Percentiles rank a stretch among this genome's conserved stretches.
Conservation (phyloP, 805 yeast genomes). For the Starmerella bombi region DNA sequence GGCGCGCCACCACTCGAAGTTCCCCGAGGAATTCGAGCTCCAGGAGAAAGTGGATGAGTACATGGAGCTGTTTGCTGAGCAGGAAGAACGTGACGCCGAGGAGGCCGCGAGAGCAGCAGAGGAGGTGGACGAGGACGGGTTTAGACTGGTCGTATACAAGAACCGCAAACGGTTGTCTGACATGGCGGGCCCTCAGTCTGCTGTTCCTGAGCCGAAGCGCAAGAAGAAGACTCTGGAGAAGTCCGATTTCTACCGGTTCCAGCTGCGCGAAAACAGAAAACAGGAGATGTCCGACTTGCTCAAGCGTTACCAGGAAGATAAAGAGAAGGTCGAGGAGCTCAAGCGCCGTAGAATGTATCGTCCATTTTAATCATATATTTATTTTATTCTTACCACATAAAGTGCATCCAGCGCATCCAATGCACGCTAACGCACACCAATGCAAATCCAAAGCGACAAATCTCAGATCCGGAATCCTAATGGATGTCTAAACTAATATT, state of each 20-base stretch:
- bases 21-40: constrained; percentile 37
- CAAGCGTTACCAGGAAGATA: constrained; percentile 77
- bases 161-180: constrained; percentile 72
- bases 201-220: constrained; percentile 20
- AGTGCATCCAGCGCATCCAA: too few species aligned
- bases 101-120: constrained; percentile 28
- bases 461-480: too few species aligned
- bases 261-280: constrained; percentile 85
- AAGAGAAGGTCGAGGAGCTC: constrained; percentile 66
- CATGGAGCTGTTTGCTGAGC: constrained; percentile 52
- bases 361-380: constrained; percentile 44
- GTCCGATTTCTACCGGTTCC: constrained; percentile 89
- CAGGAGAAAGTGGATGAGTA: constrained; percentile 45
- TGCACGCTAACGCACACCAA: too few species aligned
- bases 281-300: constrained; percentile 80
- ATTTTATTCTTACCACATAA: background rate
- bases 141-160: constrained; percentile 76
- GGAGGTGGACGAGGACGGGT: constrained; percentile 84
- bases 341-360: constrained; percentile 70
- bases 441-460: too few species aligned
- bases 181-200: constrained; percentile 27
- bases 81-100: constrained; percentile 40
- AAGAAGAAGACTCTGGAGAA: constrained; percentile 64
- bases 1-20: constrained; percentile 27
- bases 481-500: too few species aligned